A percentile compares a stretch with the other conserved stretches of the same genome.
Conservation (phyloP, 352 stramenopile species). For the Phytophthora cactorum region DNA sequence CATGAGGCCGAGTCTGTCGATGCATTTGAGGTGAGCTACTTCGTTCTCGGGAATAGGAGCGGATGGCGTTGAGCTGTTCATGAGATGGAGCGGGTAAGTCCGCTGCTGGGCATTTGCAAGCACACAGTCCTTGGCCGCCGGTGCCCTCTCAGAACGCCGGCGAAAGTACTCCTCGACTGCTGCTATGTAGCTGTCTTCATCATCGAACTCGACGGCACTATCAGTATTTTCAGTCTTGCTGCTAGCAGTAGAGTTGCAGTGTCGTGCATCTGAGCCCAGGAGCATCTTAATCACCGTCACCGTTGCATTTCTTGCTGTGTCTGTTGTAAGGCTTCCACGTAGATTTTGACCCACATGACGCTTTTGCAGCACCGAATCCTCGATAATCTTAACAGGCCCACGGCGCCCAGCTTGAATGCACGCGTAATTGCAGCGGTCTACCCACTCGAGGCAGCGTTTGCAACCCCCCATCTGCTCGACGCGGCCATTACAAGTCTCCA, state of each 20-base stretch:
- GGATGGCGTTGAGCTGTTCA: background rate
- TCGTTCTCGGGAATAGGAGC: background rate
- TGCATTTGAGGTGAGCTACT: background rate
- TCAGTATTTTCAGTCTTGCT: no score
- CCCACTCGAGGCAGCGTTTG: conserved; percentile 52
- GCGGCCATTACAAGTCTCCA: conserved; percentile 49
- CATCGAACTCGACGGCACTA: background rate
- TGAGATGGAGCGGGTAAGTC: background rate
- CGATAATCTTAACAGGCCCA: background rate
- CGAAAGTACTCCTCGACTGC: background rate
- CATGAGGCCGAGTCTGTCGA: conserved; percentile 31
- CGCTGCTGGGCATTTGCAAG: background rate
- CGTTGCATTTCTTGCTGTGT: background rate
- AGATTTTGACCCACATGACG: background rate
- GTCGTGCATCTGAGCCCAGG: background rate
- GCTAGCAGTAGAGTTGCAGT: no score
- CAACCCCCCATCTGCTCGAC: conserved; percentile 38
- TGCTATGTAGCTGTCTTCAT: background rate
- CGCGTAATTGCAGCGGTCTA: conserved; percentile 49
- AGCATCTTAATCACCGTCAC: background rate
- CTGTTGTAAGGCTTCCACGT: background rate
- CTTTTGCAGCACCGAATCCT: background rate
- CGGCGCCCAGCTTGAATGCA: conserved; percentile 27
- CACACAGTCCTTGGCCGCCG: background rate
- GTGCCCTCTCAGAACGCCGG: background rate